Percentiles rank a stretch among this genome's conserved stretches.
phyloP scores from a whole-genome alignment of 1,139 yeast species.

The Geotrichum restrictum region DNA sequence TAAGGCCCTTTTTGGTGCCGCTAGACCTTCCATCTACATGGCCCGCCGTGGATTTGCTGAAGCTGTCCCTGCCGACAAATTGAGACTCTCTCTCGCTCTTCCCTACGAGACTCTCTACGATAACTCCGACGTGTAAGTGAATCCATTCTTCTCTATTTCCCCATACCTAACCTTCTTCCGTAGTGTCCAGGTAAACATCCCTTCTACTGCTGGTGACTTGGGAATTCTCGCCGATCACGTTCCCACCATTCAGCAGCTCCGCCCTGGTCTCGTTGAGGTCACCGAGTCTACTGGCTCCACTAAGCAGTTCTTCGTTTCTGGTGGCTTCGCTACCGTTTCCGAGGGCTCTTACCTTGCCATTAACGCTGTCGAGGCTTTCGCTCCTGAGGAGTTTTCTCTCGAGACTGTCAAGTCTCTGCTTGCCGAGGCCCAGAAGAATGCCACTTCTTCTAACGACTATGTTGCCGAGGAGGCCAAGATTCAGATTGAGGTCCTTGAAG shows the following conservation, averaged over 20 bases:
- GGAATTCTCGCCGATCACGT: slow-evolving; percentile 98
- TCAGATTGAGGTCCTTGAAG: slow-evolving; percentile 94
- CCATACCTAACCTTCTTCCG: slow-evolving; percentile 27
- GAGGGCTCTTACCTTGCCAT: slow-evolving; percentile 90
- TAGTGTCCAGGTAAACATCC: slow-evolving; percentile 89
- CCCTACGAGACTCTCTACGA: slow-evolving; percentile 42
- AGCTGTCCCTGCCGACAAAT: slow-evolving; percentile 71
- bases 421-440: slow-evolving; percentile 93
- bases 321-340: slow-evolving; percentile 95
- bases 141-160: not conserved
- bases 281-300: slow-evolving; percentile 73
- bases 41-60: slow-evolving; percentile 87
- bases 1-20: slow-evolving; percentile 31
- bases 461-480: slow-evolving; percentile 93
- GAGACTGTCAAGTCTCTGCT: slow-evolving; percentile 76
- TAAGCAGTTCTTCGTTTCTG: slow-evolving; percentile 84
- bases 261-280: slow-evolving; percentile 93
- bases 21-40: slow-evolving; percentile 58
- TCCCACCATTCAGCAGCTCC: slow-evolving; percentile 94
- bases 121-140: slow-evolving; percentile 45
- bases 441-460: slow-evolving; percentile 72
- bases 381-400: slow-evolving; percentile 81
- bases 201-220: slow-evolving; percentile 92
- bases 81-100: slow-evolving; percentile 84
- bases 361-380: slow-evolving; percentile 94